These are phyloP conservation scores for Yamadazyma phyllophila DNA, from an alignment of 805 yeast genomes.

Conservation along the genomic window DNA sequence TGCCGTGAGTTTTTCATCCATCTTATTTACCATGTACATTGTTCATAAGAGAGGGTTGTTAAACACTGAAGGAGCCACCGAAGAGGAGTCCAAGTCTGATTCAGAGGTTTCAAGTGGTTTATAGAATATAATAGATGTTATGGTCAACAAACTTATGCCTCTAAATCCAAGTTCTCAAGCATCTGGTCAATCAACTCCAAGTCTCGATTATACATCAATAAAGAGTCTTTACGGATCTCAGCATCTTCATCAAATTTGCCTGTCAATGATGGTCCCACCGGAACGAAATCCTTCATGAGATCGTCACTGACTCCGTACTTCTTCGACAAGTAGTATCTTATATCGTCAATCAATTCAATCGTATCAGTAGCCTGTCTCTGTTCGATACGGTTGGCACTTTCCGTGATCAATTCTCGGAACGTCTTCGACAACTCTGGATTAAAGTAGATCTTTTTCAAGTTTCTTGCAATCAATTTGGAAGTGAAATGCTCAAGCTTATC, in stretches of 20 bases:
- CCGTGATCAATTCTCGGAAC: constrained; percentile 24
- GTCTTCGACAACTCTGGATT: constrained; percentile 27
- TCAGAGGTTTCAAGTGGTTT: neutral
- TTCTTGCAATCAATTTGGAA: constrained; percentile 55
- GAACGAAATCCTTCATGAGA: constrained; percentile 23
- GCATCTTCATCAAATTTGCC: constrained; percentile 11
- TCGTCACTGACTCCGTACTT: constrained; percentile 30
- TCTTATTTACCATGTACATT: constrained; percentile 14
- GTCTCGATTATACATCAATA: constrained; percentile 23
- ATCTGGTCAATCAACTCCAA: constrained; percentile 28
- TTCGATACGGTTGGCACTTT: constrained; percentile 55
- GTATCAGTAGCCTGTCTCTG: constrained; percentile 73
- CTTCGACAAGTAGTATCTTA: constrained; percentile 57
- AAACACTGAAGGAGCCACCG: constrained; percentile 16
- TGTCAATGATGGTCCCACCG: constrained; percentile 17
- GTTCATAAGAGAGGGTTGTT: constrained; percentile 13
- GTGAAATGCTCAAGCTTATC: constrained; percentile 63
- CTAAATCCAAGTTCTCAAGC: constrained; percentile 26
- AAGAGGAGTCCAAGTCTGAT: neutral
- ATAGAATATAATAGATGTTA: neutral
- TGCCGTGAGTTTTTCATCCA: constrained; percentile 7
- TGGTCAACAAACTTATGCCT: constrained; percentile 19
- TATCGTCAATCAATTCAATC: constrained; percentile 76
- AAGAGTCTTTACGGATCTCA: constrained; percentile 6
- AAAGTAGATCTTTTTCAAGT: constrained; percentile 37